Conservation (phyloP, 2,329 filamentous ascomycete species). For the Mycosphaerella sp. region DNA sequence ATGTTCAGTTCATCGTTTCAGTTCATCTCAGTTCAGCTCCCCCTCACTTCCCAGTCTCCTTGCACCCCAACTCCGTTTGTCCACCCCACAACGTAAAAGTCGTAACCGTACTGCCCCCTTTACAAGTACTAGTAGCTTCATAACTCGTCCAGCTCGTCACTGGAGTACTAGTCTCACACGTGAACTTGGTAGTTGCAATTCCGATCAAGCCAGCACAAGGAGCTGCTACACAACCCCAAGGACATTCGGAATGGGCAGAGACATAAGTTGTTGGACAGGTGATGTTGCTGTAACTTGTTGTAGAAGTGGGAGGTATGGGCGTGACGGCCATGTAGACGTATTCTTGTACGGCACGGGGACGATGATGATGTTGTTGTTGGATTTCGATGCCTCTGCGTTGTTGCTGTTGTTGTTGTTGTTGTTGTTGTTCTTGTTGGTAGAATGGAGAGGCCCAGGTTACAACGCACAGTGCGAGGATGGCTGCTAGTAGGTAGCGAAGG, state of each 20-base stretch:
- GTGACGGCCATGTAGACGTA: constrained; percentile 33
- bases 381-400: not conserved
- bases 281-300: constrained; percentile 1
- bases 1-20: too few species aligned
- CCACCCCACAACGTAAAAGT: constrained; percentile 10
- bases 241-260: constrained; percentile 8
- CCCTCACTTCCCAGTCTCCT: not conserved
- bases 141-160: constrained; percentile 12
- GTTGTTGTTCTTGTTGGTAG: not conserved
- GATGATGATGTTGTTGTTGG: too few species aligned
- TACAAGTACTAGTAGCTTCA: constrained; percentile 15
- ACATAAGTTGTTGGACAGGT: constrained; percentile 4
- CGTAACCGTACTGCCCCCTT: constrained; percentile 1
- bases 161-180: not conserved
- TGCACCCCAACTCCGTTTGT: constrained; percentile 4
- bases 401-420: not conserved
- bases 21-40: not conserved
- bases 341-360: not conserved
- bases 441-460: not conserved
- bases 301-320: not conserved
- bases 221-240: constrained; percentile 10
- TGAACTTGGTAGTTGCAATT: constrained; percentile 12
- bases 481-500: not conserved
- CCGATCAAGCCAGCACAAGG: constrained; percentile 12
- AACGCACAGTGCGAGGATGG: not conserved